These are phyloP conservation scores for Capniomyces stellatus DNA, from an alignment of 371 early-diverging fungal genomes.

Conservation along the genomic window DNA sequence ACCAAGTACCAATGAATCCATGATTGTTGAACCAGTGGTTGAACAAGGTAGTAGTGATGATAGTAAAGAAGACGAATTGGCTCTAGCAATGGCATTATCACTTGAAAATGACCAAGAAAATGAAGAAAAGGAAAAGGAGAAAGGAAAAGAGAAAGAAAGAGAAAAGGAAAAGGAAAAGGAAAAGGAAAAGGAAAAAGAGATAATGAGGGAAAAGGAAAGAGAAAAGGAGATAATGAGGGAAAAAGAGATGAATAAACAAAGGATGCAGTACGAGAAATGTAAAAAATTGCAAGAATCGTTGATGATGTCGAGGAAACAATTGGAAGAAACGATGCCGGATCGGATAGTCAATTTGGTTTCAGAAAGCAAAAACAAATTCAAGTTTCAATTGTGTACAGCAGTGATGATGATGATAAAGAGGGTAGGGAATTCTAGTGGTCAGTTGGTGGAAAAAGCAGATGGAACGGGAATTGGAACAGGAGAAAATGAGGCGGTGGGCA, in stretches of 20 bases:
- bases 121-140: no score
- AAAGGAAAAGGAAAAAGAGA: slow-evolving; percentile 10
- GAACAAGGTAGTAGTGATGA: no score
- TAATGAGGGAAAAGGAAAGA: slow-evolving; percentile 10
- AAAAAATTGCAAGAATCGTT: not conserved
- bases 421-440: not conserved
- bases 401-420: not conserved
- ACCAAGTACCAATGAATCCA: no score
- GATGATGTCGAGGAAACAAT: not conserved
- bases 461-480: not conserved
- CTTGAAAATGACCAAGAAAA: no score
- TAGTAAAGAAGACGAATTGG: no score
- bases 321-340: not conserved
- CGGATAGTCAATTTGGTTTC: not conserved
- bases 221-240: slow-evolving; percentile 4
- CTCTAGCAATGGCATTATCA: no score
- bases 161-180: not conserved
- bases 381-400: not conserved
- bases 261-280: not conserved
- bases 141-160: not conserved
- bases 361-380: slow-evolving; percentile 6
- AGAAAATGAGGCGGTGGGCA: not conserved
- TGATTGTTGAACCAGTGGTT: no score
- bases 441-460: not conserved
- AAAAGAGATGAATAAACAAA: not conserved